Evolutionary conservation across 345 rosid species (phyloP), one percentile per base, ranked within the genome.

Genomic region (Ricinus communis): DNA sequence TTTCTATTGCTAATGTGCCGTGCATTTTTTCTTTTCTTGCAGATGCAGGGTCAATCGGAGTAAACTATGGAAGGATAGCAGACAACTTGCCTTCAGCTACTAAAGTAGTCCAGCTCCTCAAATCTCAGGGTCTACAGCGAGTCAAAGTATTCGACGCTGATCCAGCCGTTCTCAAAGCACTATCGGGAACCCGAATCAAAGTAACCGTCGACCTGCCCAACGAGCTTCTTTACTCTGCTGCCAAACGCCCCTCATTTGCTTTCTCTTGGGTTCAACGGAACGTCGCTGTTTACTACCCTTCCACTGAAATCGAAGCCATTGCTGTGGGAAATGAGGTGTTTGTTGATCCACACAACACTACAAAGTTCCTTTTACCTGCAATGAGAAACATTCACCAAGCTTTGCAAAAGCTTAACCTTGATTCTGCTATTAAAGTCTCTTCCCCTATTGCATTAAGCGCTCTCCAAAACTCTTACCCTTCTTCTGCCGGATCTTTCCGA

Each of bases 251-350:
- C 28, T 83, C 91, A 0, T 90, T 83, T 69, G 91, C 96, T 49
- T 65, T 68, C 46, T 28, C 75, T 0, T 95, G 99, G 99, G 87
- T 95, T n/a, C 71, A 90, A 61, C 76, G 75, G 21, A 95, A 95
- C 18, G 87, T 92, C 38, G 93, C 85, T 4, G 88, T 83, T 50
- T 88, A 90, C 76, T 77, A 86, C 65, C 97, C 94, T 0, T 66
- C 74, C 10, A 95, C 99, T 22, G 79, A 85, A 62, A 89, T 95
- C 80, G 97, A 90, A 82, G 88, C 96, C 77, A 86, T 95, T 30
- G 99, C 93, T 8, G 97, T 90, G 0, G 99, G 99, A 0, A 95
- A 95, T 63, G 99, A 95, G 74, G 99, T 95, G 5, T 91, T 94
- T 64, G 97, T 87, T 1, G 99, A 95, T 69, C 63, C 96, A 8